Base-by-base conservation (phyloP, 2,329 filamentous ascomycete species). In the Leptographium procerum region DNA sequence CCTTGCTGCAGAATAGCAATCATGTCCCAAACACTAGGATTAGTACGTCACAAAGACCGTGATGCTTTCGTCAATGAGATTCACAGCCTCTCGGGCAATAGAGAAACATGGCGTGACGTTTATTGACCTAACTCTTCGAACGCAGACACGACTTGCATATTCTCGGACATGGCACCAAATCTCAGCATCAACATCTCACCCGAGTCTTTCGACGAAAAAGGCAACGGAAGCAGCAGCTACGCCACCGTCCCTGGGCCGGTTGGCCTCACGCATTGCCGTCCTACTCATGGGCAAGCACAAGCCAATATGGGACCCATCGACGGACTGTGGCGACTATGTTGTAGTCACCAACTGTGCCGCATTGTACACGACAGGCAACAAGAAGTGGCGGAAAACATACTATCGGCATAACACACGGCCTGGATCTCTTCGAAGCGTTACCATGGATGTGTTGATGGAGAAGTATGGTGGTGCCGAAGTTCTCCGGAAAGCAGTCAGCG, bases 231-330 rank as follows among this genome's bases (percentile, higher is more conserved):
- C 69, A 34, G 74, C 77, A 65, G 71, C 84, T 28, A 84, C 84
- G 24, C 80, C 84, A 22, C 90, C 91, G 16, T 85, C 90, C n/a
- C 86, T 96, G 47, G 92, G 92, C 65, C 90, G 92, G 48, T 81
- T 96, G 56, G 92, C 92, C 61, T 90, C 87, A 57, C 85, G 87
- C 63, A 96, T 96, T 72, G 92, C 91, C 62, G 78, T 86, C 57
- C 79, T 89, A 61, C 84, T 96, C 56, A 96, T 97, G 91, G 94
- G 94, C 75, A 99, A 99, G 80, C 88, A 99, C 81, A 99, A 99
- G 77, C 94, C 94, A 26, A 96, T 94, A 72, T 99, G 85, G 77
- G 89, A 97, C 75, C 94, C 94, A 1, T 96, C 91, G 26, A 96
- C 91, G 61, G 94, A 99, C 79, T 97, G 94, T 80, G 94, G 94